Evolutionary conservation across 2,329 filamentous ascomycete species (phyloP), one percentile per base, ranked within the genome.

Genomic region (Dendrostoma leiphaemia): DNA sequence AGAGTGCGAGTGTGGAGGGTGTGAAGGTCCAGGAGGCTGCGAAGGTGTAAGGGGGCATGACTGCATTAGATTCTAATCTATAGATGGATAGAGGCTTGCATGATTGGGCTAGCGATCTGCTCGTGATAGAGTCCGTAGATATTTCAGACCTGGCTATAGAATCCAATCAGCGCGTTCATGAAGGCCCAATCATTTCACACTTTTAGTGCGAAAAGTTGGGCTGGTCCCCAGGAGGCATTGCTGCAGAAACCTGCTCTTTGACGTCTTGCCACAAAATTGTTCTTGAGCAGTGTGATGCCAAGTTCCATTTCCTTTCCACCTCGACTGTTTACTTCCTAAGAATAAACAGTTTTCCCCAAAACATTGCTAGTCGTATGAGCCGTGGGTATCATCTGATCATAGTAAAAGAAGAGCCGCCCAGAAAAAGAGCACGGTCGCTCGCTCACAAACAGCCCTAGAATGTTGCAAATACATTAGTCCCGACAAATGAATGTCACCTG

Each of bases 1-100:
- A 72, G 53, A 62, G 68, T n/a, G 64, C 47, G 6, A 24, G 43
- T 45, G 44, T 62, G 0, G 57, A 40, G 9, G 54, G 56, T 13
- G 57, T 53, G 13, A 17, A 29, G 34, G 50, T 65, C 0, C 57
- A 43, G n/a, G 58, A 59, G n/a, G 54, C 51, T 13, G 2, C 49
- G 13, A 32, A 48, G 21, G 35, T 19, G 6, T 56, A 34, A 31
- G 3, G 6, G 6, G 17, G 7, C 3, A 9, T 3, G n/a, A n/a
- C 10, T n/a, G 24, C n/a, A 6, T 7, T 4, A 28, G 13, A 44
- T 23, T 2, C 35, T 12, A 12, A 10, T 12, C 15, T 4, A 7
- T 32, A 32, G 31, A 32, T 12, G 6, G 31, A 13, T 32, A 12
- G 31, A 32, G 31, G 31, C 1, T 10, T 32, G 10, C 4, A 12